These are phyloP conservation scores for Tardiomyces depauwii DNA, from an alignment of 1,139 yeast species.

Conservation along the genomic window DNA sequence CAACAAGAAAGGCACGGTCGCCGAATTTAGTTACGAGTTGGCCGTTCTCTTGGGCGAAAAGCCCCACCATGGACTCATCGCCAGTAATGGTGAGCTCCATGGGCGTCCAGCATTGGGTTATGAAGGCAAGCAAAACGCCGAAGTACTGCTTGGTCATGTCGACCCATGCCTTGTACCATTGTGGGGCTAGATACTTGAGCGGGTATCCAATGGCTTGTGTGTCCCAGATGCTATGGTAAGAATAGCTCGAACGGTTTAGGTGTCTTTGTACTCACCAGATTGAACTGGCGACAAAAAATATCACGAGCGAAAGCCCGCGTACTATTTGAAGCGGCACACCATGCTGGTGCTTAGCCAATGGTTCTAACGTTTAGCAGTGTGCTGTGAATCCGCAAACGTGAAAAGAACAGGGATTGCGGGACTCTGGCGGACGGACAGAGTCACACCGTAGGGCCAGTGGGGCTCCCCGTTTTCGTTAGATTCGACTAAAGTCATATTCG, in stretches of 20 bases:
- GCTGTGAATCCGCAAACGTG: too few species aligned
- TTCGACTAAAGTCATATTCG: too few species aligned
- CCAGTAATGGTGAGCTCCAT: slow-evolving; percentile 23
- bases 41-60: slow-evolving; percentile 17
- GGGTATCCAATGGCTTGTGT: slow-evolving; percentile 21
- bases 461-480: too few species aligned
- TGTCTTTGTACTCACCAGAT: neutral
- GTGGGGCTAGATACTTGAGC: slow-evolving; percentile 13
- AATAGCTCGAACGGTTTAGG: neutral
- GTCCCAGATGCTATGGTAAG: neutral
- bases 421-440: too few species aligned
- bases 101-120: slow-evolving; percentile 25
- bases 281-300: neutral
- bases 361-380: too few species aligned
- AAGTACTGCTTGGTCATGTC: slow-evolving; percentile 28
- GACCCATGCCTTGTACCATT: slow-evolving; percentile 18
- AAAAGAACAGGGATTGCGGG: too few species aligned
- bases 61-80: slow-evolving; percentile 19
- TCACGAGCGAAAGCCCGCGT: neutral
- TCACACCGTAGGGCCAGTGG: too few species aligned
- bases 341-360: neutral
- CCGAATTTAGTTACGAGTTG: slow-evolving; percentile 20
- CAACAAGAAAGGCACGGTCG: slow-evolving; percentile 47
- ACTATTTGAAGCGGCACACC: neutral
- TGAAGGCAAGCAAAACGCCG: slow-evolving; percentile 22